phyloP scores from a whole-genome alignment of 163 green algal genomes.

The Scenedesmus sp. region DNA sequence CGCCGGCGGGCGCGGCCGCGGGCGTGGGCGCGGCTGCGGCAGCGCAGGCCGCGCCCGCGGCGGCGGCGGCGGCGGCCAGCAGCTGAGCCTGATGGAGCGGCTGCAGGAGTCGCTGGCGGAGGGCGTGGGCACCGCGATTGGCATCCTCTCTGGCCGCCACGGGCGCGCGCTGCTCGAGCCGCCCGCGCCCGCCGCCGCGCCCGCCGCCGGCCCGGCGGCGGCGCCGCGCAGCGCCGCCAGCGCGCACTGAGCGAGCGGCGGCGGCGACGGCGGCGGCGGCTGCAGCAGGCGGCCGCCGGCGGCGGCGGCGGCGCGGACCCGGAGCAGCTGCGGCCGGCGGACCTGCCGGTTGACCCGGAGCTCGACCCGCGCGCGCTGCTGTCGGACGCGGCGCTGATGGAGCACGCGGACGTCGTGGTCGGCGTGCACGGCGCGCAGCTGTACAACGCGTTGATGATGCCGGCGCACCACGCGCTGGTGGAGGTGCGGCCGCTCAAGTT shows the following conservation, averaged over 20 bases:
- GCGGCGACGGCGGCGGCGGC: background rate
- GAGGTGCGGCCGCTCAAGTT: conserved; percentile 24
- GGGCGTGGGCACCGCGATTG: background rate
- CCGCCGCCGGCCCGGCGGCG: no score
- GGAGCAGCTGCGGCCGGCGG: background rate
- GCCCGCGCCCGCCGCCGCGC: no score
- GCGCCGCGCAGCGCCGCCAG: no score
- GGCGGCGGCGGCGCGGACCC: background rate
- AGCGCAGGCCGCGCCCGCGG: background rate
- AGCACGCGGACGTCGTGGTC: conserved; percentile 24
- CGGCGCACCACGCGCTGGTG: conserved; percentile 6
- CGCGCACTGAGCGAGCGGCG: no score
- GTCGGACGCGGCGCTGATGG: background rate
- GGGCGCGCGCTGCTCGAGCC: no score
- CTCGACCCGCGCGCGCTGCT: conserved; percentile 18
- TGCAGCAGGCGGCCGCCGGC: background rate
- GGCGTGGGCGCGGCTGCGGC: background rate
- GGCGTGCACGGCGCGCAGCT: conserved; percentile 29
- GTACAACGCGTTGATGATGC: conserved; percentile 24
- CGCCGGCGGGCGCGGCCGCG: background rate
- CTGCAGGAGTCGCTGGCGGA: background rate
- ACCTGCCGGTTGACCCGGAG: conserved; percentile 11
- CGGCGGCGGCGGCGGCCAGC: background rate
- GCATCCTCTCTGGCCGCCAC: background rate
- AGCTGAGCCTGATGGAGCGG: background rate